Base-by-base conservation (phyloP, 2,329 filamentous ascomycete species). In the Nigrospora oryzae region DNA sequence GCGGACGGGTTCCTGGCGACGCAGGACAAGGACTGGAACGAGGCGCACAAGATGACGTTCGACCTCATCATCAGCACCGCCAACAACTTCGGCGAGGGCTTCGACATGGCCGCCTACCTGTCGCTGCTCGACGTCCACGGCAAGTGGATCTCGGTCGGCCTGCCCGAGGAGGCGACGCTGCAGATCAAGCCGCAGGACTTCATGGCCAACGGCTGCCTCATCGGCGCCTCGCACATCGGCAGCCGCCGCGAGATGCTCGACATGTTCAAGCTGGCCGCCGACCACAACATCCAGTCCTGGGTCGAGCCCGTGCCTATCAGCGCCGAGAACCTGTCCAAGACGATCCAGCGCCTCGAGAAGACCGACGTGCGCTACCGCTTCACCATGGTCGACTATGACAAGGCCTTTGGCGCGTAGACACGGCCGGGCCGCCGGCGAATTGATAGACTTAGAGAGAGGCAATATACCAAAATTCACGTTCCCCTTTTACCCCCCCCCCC, bases 61-160 rank as follows among this genome's bases (percentile, higher is more conserved):
- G 86, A 89, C 67, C 73, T 89, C 54, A 85, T 89, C 62, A 63
- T 89, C 69, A 87, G 84, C 73, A 83, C 80, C 8, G 83, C 86
- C 54, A 86, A 80, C 58, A 80, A 75, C 33, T 83, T 78, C 42
- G 71, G 79, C 56, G 77, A 81, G 42, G 74, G 72, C 40, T 87
- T 88, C 66, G 78, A 87, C 58, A 68, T 88, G 31, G 65, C 67
- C 43, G 75, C 83, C 51, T 94, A 93, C 69, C 78, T 94, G 57
- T 79, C 77, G 49, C 77, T 89, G 56, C 76, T 94, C 61, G 89
- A 91, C 65, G 82, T 91, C 46, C 86, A 89, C 67, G 86, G 84
- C 47, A 77, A 75, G 59, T 93, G 86, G 79, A 79, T 91, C 62
- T 86, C 77, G 56, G 85, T 91, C 44, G 87, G 86, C 36, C 73